Base-by-base conservation (phyloP, 139 green algal species). In the Picochlorum sp. region DNA sequence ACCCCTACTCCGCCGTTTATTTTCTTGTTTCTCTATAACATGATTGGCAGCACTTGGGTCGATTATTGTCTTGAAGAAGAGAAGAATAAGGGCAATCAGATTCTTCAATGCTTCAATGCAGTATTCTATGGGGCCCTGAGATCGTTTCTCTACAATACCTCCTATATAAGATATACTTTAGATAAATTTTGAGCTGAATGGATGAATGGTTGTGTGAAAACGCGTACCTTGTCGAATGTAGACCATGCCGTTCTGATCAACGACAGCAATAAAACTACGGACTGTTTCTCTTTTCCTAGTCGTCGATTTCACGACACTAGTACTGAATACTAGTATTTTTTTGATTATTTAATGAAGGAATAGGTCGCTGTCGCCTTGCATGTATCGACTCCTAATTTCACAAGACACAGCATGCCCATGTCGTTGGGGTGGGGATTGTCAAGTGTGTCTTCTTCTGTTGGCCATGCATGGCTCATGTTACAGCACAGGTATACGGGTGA, bases 31-130 rank as follows among this genome's bases (percentile, higher is more conserved):
- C 13, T 56, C 16, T 55, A 37, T 52, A 44, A 60, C 57, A 45
- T 68, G 34, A 23, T 49, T 16, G 8, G 51, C 60, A 23, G 68
- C 60, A 26, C 4, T 45, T 3, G 62, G 62, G 38, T 69, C 60
- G 4, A 76, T 24, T n/a, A 72, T 47, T 34, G 59, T 63, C 23
- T 41, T 60, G 45, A 65, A 62, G 24, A 70, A 65, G 13, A 51
- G 10, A n/a, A 16, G 49, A 20, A 34, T 13, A 10, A 52, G 34
- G 28, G n/a, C 41, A 67, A 28, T 6, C 45, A 49, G n/a, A 20
- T 45, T 54, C n/a, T 54, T 54, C 47, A 54, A 6, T 4, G 34
- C 34, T 41, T 41, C 8, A 41, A 41, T 41, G 6, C 34, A 41
- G 34, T 41, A 41, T 54, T 26, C 47, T 26, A 20, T 20, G 11